Evolutionary conservation across 2,329 filamentous ascomycete genomes (phyloP).

Genomic region (Trichoderma harzianum): DNA sequence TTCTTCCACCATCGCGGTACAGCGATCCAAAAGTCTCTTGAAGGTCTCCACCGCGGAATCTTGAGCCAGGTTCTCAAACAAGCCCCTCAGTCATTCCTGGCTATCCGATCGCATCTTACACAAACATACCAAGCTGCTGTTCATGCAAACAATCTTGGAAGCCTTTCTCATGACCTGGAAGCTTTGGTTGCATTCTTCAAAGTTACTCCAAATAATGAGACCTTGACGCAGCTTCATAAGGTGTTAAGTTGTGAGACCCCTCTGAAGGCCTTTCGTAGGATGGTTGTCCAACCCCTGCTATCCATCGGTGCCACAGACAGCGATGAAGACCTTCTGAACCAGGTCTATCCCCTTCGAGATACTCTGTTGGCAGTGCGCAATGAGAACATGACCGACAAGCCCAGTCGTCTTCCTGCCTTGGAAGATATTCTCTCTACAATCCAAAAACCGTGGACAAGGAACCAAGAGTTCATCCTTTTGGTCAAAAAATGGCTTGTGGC

Average conservation of each 20-base stretch:
- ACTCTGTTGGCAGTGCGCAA: neutral
- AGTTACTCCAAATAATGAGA: neutral
- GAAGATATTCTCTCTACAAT: neutral
- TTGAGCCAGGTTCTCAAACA: neutral
- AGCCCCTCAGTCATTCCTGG: neutral
- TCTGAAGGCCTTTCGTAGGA: neutral
- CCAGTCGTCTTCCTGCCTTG: too few species aligned
- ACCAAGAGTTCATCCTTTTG: too few species aligned
- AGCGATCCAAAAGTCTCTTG: neutral
- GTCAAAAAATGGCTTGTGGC: neutral
- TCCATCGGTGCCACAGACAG: accelerated
- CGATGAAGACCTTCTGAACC: neutral
- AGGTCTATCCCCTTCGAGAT: neutral
- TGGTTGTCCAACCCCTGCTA: neutral
- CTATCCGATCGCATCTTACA: neutral
- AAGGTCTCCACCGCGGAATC: conserved; percentile 1
- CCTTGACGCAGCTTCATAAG: accelerated
- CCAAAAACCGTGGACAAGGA: neutral
- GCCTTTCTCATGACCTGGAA: neutral
- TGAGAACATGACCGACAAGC: neutral
- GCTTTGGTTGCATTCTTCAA: neutral
- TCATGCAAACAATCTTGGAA: neutral
- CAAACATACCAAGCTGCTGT: neutral
- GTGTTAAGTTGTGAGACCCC: neutral
- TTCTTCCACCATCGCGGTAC: conserved; percentile 13